Conservation (phyloP, 1,284 basidiomycete genomes). For the Ceratobasidium sp. region DNA sequence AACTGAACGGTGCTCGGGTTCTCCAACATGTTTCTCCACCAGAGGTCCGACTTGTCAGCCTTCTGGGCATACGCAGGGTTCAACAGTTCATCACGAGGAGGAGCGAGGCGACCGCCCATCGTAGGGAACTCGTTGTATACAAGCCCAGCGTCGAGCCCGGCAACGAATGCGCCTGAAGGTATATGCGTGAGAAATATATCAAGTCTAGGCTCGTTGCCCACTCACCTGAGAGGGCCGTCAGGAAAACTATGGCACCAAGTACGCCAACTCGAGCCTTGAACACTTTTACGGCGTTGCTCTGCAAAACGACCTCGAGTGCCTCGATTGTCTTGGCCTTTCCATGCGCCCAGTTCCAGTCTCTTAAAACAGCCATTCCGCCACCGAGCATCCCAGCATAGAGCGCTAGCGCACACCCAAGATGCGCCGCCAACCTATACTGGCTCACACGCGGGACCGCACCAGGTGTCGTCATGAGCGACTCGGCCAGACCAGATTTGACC, state of each 20-base stretch:
- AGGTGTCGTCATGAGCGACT: constrained; percentile 82
- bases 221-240: constrained; percentile 90
- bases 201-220: constrained; percentile 32
- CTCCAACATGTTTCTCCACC: constrained; percentile 95
- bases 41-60: constrained; percentile 76
- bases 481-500: constrained; percentile 96
- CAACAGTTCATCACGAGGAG: constrained; percentile 87
- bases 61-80: constrained; percentile 78
- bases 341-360: constrained; percentile 82
- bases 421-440: constrained; percentile 96
- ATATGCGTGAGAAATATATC: constrained; percentile 39
- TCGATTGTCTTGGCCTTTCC: constrained; percentile 51
- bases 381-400: constrained; percentile 94
- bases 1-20: constrained; percentile 99
- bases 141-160: constrained; percentile 96
- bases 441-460: constrained; percentile 93
- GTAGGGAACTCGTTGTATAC: constrained; percentile 98
- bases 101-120: constrained; percentile 92
- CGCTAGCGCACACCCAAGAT: constrained; percentile 89
- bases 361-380: constrained; percentile 81
- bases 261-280: constrained; percentile 73
- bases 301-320: constrained; percentile 67
- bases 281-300: constrained; percentile 67
- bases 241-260: constrained; percentile 81
- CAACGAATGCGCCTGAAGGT: constrained; percentile 90